These are phyloP conservation scores for Tephrocybe rancida DNA, from an alignment of 768 basidiomycete species.

Conservation along the genomic window DNA sequence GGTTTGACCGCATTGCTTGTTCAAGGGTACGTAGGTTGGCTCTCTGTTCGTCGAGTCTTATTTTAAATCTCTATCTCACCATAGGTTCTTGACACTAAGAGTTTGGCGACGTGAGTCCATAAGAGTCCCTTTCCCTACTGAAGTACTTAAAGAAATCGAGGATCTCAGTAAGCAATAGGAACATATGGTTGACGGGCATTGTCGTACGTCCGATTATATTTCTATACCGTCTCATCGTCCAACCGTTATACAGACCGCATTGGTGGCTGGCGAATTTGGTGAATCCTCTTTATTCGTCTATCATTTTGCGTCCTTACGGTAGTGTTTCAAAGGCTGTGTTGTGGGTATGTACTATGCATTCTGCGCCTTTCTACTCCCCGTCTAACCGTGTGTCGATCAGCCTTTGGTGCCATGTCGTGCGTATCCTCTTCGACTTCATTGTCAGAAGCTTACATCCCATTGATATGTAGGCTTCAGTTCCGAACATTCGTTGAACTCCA, in stretches of 20 bases:
- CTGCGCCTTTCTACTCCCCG: not conserved
- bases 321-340: conserved; percentile 24
- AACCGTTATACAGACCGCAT: conserved; percentile 21
- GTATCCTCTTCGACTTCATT: conserved; percentile 9
- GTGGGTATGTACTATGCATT: conserved; percentile 29
- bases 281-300: not conserved
- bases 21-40: conserved; percentile 36
- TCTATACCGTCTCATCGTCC: not conserved
- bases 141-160: conserved; percentile 2
- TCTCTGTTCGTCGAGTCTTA: not conserved
- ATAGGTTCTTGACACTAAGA: conserved; percentile 45
- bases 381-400: conserved; percentile 20
- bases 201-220: conserved; percentile 29
- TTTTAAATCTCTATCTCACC: not conserved
- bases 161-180: conserved; percentile 45
- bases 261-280: conserved; percentile 46
- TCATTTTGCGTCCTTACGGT: conserved; percentile 1
- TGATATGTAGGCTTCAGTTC: conserved; percentile 31
- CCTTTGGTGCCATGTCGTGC: conserved; percentile 36
- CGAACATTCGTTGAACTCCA: conserved; percentile 35
- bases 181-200: conserved; percentile 29
- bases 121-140: too few relatives aligned
- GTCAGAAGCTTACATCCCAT: not conserved
- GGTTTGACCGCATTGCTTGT: conserved; percentile 51
- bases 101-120: conserved; percentile 43